Conservation (phyloP, 2,329 filamentous ascomycete genomes). For the Trichoderma koningii region DNA sequence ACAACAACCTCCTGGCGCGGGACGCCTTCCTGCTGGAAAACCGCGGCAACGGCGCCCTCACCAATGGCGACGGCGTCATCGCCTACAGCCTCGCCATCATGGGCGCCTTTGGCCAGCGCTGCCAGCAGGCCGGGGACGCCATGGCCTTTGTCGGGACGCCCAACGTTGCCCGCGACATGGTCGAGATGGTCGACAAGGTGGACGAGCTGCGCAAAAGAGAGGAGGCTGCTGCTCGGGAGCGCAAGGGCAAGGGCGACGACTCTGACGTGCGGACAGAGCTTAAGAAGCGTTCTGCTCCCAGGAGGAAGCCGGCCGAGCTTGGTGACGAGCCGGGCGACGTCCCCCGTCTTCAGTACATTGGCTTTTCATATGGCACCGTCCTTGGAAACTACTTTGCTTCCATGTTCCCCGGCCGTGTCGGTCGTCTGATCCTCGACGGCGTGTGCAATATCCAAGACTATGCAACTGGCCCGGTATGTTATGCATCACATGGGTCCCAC, state of each 20-base stretch:
- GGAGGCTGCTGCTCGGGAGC: background rate
- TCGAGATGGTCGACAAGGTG: conserved; percentile 47
- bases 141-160: conserved; percentile 42
- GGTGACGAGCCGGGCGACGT: conserved; percentile 20
- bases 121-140: conserved; percentile 36
- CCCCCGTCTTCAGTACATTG: conserved; percentile 48
- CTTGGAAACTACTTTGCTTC: conserved; percentile 43
- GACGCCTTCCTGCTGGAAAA: conserved; percentile 37
- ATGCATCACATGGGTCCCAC: background rate
- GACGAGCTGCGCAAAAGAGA: conserved; percentile 38
- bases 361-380: conserved; percentile 50
- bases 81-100: conserved; percentile 35
- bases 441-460: conserved; percentile 45
- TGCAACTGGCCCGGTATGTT: conserved; percentile 36
- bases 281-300: conserved; percentile 25
- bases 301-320: background rate
- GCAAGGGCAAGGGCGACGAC: background rate
- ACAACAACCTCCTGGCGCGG: conserved; percentile 36
- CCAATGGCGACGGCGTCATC: conserved; percentile 30
- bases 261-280: conserved; percentile 24
- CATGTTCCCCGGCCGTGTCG: conserved; percentile 43
- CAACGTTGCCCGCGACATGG: conserved; percentile 47
- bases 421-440: conserved; percentile 46
- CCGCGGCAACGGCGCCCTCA: conserved; percentile 38
- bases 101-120: conserved; percentile 37